Evolutionary conservation across 1,139 yeast genomes (phyloP).

Genomic region (Yamadazyma atlantica): DNA sequence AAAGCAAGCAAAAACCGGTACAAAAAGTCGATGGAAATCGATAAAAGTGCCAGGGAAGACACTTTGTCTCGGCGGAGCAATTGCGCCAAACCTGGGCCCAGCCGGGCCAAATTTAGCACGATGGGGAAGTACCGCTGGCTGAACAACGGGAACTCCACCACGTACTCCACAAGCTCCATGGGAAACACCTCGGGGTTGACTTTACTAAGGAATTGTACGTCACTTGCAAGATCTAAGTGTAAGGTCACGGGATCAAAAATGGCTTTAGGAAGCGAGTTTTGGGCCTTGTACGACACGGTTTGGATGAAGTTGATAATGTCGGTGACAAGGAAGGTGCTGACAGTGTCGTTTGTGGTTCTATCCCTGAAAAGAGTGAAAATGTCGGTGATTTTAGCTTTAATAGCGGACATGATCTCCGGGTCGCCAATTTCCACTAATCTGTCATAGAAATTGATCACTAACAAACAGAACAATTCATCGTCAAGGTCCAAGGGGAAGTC

Average conservation of each 20-base stretch:
- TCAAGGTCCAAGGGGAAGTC: conserved; percentile 9
- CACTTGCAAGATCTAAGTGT: conserved; percentile 17
- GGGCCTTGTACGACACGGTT: conserved; percentile 16
- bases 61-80: conserved; percentile 18
- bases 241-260: conserved; percentile 8
- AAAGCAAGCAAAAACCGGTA: conserved; percentile 24
- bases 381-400: conserved; percentile 16
- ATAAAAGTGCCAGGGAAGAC: conserved; percentile 18
- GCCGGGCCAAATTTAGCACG: conserved; percentile 27
- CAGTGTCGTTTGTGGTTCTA: too few relatives aligned
- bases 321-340: conserved; percentile 17
- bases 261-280: conserved; percentile 8
- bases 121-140: conserved; percentile 27
- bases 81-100: conserved; percentile 18
- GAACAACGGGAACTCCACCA: conserved; percentile 21
- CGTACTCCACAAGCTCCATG: conserved; percentile 17
- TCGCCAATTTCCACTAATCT: conserved; percentile 15
- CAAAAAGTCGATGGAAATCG: conserved; percentile 26
- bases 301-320: conserved; percentile 21
- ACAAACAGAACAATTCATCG: conserved; percentile 9
- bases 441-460: conserved; percentile 28
- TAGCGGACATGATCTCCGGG: conserved; percentile 3
- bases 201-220: conserved; percentile 22
- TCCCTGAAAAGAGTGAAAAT: conserved; percentile 12
- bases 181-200: conserved; percentile 24